phyloP scores from a whole-genome alignment of 257 asterid species.

The Ilex asprella region DNA sequence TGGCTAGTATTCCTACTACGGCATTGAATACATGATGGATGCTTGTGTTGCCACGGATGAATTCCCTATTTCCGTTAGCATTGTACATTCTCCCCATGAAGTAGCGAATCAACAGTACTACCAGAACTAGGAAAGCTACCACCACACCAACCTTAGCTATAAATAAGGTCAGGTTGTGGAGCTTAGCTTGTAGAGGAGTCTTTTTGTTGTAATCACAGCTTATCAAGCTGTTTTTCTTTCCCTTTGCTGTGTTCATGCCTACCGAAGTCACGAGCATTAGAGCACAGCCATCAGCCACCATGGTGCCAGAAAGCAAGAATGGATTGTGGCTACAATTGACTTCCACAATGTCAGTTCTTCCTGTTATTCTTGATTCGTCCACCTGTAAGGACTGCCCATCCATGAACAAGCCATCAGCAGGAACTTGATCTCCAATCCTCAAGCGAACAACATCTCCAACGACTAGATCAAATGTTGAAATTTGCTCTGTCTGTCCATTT shows the following conservation, averaged over 20 bases:
- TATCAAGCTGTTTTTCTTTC: conserved; percentile 41
- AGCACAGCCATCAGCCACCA: conserved; percentile 45
- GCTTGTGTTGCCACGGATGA: conserved; percentile 20
- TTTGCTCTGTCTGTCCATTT: conserved; percentile 27
- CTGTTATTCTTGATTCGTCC: conserved; percentile 49
- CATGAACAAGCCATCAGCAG: conserved; percentile 56
- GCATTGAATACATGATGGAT: conserved; percentile 29
- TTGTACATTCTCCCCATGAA: conserved; percentile 43
- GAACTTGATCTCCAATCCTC: conserved; percentile 49
- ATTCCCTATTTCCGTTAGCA: conserved; percentile 15
- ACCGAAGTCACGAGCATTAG: conserved; percentile 49
- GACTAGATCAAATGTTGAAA: conserved; percentile 36
- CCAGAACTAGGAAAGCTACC: conserved; percentile 39
- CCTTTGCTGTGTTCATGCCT: conserved; percentile 52
- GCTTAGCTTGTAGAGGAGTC: conserved; percentile 46
- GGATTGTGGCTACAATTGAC: conserved; percentile 27
- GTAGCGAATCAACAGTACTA: conserved; percentile 42
- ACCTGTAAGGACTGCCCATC: conserved; percentile 34
- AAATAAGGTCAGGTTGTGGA: conserved; percentile 31
- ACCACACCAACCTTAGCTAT: conserved; percentile 45
- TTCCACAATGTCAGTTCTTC: conserved; percentile 28
- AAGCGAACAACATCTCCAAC: conserved; percentile 52
- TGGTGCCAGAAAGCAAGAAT: conserved; percentile 45
- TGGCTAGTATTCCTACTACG: conserved; percentile 39
- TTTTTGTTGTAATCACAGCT: conserved; percentile 26